These are phyloP conservation scores for Sclerotinia sclerotiorum DNA, from an alignment of 2,329 filamentous ascomycete species.

Conservation along the genomic window DNA sequence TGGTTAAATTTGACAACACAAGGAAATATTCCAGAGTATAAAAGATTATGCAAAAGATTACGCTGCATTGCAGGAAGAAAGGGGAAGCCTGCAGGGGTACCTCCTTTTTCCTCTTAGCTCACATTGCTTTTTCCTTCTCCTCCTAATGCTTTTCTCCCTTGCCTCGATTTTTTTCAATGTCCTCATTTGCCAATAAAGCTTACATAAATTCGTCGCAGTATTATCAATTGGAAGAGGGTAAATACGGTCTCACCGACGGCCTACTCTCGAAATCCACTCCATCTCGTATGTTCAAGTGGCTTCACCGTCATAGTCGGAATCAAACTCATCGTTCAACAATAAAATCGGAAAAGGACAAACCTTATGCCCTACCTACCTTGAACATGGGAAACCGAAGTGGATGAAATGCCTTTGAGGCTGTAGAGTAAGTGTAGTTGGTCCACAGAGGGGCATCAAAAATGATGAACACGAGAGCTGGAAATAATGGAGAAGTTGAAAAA, in stretches of 20 bases:
- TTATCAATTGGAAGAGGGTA: not conserved
- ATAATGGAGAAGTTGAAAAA: slow-evolving; percentile 11
- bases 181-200: not conserved
- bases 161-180: not conserved
- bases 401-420: slow-evolving; percentile 1
- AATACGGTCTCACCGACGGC: not conserved
- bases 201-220: not conserved
- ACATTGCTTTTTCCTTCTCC: not conserved
- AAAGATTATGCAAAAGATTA: slow-evolving; percentile 3
- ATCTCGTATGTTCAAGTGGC: slow-evolving; percentile 5
- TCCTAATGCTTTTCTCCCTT: not conserved
- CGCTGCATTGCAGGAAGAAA: slow-evolving; percentile 1
- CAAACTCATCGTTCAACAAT: slow-evolving; percentile 4
- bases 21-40: not conserved
- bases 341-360: slow-evolving; percentile 1
- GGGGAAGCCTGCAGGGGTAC: not conserved
- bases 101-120: not conserved
- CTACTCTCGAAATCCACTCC: slow-evolving; percentile 1
- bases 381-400: not conserved
- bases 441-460: slow-evolving; percentile 14
- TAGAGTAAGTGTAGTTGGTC: not conserved
- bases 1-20: not conserved
- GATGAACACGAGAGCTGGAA: slow-evolving; percentile 15
- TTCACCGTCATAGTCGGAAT: not conserved
- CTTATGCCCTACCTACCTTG: not conserved